Evolutionary conservation across 2,329 filamentous ascomycete genomes (phyloP).

Genomic region (Dactylellina drechsleri): DNA sequence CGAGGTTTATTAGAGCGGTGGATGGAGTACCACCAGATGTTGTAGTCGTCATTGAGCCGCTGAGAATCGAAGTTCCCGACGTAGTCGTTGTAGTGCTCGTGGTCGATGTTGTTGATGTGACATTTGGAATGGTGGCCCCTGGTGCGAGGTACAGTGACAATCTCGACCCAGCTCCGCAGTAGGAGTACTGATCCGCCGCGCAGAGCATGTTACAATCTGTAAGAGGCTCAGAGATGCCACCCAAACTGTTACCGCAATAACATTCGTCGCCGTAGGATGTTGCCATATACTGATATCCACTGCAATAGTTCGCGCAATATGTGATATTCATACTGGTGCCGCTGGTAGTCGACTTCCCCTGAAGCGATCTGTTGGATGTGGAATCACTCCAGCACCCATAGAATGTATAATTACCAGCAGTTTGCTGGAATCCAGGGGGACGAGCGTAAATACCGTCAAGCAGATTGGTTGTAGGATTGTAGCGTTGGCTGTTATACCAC

Average conservation of each 20-base stretch:
- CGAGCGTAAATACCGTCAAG: conserved; percentile 51
- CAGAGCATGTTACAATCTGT: conserved; percentile 51
- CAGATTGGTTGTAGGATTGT: conserved; percentile 32
- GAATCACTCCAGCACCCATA: conserved; percentile 49
- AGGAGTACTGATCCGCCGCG: conserved; percentile 45
- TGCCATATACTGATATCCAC: conserved; percentile 37
- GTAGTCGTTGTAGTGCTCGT: neutral
- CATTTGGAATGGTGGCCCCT: conserved; percentile 14
- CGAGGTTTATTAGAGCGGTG: conserved; percentile 9
- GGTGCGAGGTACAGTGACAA: conserved; percentile 35
- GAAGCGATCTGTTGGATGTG: conserved; percentile 30
- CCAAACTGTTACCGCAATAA: conserved; percentile 62
- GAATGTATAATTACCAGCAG: conserved; percentile 31
- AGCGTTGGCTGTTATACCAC: conserved; percentile 48
- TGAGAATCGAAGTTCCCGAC: neutral
- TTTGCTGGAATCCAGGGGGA: conserved; percentile 35
- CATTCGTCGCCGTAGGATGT: conserved; percentile 61
- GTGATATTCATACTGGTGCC: conserved; percentile 40
- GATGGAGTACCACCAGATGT: neutral
- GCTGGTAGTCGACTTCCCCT: conserved; percentile 13
- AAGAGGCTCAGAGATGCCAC: conserved; percentile 53
- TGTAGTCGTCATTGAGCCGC: neutral
- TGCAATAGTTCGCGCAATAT: conserved; percentile 37
- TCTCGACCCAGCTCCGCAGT: conserved; percentile 43
- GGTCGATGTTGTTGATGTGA: neutral